Percentiles rank a stretch among this genome's conserved stretches.
These are phyloP conservation scores for Dipteronia dyeriana DNA, from an alignment of 345 rosid species.

Conservation along the genomic window DNA sequence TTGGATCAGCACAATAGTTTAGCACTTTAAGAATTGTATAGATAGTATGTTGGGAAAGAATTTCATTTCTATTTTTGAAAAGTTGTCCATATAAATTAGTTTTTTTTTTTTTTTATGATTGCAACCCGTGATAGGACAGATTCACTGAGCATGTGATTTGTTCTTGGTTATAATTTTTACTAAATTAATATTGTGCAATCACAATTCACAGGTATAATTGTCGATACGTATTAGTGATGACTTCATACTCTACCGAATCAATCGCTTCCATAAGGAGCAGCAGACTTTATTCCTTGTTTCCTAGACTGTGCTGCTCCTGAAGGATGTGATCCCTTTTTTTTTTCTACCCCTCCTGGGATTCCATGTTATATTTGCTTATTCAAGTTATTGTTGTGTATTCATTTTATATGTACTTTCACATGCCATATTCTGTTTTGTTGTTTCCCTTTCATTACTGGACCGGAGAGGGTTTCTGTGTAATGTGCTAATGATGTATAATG, in stretches of 20 bases:
- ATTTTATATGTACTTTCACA: background rate
- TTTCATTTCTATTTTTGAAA: background rate
- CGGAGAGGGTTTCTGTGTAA: background rate
- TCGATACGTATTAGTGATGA: background rate
- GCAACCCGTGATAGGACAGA: background rate
- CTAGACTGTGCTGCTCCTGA: background rate
- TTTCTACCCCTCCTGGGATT: background rate
- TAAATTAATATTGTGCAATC: background rate
- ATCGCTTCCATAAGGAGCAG: background rate
- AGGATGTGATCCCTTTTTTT: background rate
- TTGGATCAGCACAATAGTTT: background rate
- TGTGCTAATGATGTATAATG: background rate
- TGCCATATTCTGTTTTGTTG: background rate
- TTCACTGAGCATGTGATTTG: background rate
- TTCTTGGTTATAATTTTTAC: background rate
- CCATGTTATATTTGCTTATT: background rate
- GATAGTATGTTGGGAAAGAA: background rate
- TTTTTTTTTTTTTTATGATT: slow-evolving; percentile 2
- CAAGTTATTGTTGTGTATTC: background rate
- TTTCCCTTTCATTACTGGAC: background rate
- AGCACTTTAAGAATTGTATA: background rate
- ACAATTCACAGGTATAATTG: background rate
- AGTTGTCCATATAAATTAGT: background rate
- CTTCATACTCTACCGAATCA: background rate
- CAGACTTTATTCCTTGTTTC: background rate